Evolutionary conservation across 1,284 basidiomycete species (phyloP), one percentile per base, ranked within the genome.

Genomic region (Tilletia walkeri): DNA sequence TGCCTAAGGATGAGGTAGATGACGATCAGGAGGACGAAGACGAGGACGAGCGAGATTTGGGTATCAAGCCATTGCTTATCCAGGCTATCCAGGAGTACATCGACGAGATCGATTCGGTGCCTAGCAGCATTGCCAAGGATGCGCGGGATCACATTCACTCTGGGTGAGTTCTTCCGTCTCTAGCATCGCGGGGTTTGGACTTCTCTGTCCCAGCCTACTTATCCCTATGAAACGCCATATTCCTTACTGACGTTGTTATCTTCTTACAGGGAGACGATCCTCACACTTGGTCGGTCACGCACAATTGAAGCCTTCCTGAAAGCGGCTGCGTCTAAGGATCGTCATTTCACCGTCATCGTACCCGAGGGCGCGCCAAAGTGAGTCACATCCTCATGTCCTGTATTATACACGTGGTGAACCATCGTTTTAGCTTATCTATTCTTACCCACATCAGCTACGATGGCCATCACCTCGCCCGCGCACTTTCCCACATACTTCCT

Each of bases 111-210:
- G 95, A 97, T 84, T 94, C 93, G 3, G 95, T 95, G 0, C 94
- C 96, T 80, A 92, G 95, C 76, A 95, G 92, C 81, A 91, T 99
- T 12, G 92, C 93, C 3, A 95, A 93, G 85, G 93, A 93, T 73
- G 93, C 95, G 1, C 91, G 90, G 83, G 94, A 97, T 84, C 95
- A 99, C 84, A 93, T 99, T 73, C 95, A 98, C 84, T 93, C 93
- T 10, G 94, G 96, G 93, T 95, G 81, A 80, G 91, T 85, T 0
- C 1, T 16, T 30, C 24, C 1, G 24, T 30, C 24, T 30, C 24
- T 30, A 30, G 24, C 24, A 30, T 30, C 24, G 2, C 24, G 1
- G 24, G 24, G 24, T 2, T 30, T 30, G 24, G 24, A 30, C 30
- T 30, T 50, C 14, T 30, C 20, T 38, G 38, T 34, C 53, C 20